A percentile compares a stretch with the other conserved stretches of the same genome.
Evolutionary conservation across 768 basidiomycete genomes (phyloP).

Genomic region (Postia placenta): DNA sequence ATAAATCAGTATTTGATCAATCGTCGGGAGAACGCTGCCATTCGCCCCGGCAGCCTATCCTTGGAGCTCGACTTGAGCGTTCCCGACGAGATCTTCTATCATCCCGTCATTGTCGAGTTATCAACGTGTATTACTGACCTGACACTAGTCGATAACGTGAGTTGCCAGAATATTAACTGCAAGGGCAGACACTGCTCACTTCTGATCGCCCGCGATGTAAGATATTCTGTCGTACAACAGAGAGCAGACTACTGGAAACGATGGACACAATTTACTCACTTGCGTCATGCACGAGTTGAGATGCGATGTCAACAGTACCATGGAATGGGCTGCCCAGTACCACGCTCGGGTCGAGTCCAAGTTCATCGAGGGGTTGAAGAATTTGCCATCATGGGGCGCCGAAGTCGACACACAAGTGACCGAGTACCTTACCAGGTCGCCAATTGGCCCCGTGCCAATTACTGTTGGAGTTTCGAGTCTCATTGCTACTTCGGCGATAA

Average conservation of each 20-base stretch:
- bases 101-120: slow-evolving; percentile 44
- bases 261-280: slow-evolving; percentile 22
- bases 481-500: slow-evolving; percentile 25
- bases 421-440: slow-evolving; percentile 16
- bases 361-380: slow-evolving; percentile 19
- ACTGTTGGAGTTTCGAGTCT: slow-evolving; percentile 27
- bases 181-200: not conserved
- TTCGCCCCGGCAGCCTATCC: slow-evolving; percentile 16
- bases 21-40: slow-evolving; percentile 20
- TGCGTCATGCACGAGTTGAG: slow-evolving; percentile 20
- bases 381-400: slow-evolving; percentile 18
- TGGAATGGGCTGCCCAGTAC: slow-evolving; percentile 13
- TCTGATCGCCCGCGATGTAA: slow-evolving; percentile 11
- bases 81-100: slow-evolving; percentile 49
- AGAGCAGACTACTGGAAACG: slow-evolving; percentile 23
- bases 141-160: slow-evolving; percentile 61
- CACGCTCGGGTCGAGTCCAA: slow-evolving; percentile 9
- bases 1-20: slow-evolving; percentile 20
- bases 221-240: slow-evolving; percentile 25
- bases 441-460: slow-evolving; percentile 21
- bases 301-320: slow-evolving; percentile 8
- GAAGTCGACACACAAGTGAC: not conserved
- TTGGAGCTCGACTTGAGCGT: slow-evolving; percentile 28
- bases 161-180: slow-evolving; percentile 15
- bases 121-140: slow-evolving; percentile 13